Conservation (phyloP, 805 yeast genomes). For the Vanderwaltozyma verrucispora region DNA sequence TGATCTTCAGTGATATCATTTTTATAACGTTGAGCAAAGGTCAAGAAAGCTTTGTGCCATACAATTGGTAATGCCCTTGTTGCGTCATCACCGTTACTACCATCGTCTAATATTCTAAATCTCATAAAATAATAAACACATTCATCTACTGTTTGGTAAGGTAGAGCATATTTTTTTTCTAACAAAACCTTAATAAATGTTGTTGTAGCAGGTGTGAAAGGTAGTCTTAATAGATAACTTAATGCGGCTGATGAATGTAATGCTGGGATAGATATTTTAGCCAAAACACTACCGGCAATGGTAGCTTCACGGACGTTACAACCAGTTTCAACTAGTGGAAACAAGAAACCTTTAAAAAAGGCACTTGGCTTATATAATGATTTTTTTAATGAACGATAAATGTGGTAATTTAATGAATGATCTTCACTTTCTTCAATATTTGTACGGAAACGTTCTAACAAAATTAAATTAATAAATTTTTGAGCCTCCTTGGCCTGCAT, state of each 20-base stretch:
- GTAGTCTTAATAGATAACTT: slow-evolving; percentile 69
- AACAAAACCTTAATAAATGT: slow-evolving; percentile 81
- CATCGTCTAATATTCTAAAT: slow-evolving; percentile 53
- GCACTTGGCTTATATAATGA: slow-evolving; percentile 95
- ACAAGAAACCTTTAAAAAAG: slow-evolving; percentile 89
- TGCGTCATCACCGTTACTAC: slow-evolving; percentile 33
- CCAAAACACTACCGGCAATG: slow-evolving; percentile 83
- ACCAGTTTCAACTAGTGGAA: slow-evolving; percentile 81
- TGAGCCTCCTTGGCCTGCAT: slow-evolving; percentile 83
- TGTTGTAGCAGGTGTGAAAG: slow-evolving; percentile 80
- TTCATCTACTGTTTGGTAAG: slow-evolving; percentile 92
- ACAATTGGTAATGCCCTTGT: slow-evolving; percentile 67
- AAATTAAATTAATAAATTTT: slow-evolving; percentile 57
- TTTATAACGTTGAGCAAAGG: slow-evolving; percentile 92
- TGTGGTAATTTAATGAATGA: slow-evolving; percentile 79
- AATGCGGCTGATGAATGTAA: slow-evolving; percentile 95
- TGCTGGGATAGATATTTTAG: slow-evolving; percentile 86
- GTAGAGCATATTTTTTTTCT: slow-evolving; percentile 93
- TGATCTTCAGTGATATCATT: slow-evolving; percentile 99
- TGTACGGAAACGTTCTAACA: slow-evolving; percentile 61
- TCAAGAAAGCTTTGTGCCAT: slow-evolving; percentile 94
- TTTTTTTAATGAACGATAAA: slow-evolving; percentile 85
- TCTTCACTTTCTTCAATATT: slow-evolving; percentile 65
- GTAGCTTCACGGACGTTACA: slow-evolving; percentile 91
- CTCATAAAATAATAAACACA: slow-evolving; percentile 89